Evolutionary conservation across 768 basidiomycete species (phyloP), one percentile per base, ranked within the genome.

Genomic region (Pluteus cervinus): DNA sequence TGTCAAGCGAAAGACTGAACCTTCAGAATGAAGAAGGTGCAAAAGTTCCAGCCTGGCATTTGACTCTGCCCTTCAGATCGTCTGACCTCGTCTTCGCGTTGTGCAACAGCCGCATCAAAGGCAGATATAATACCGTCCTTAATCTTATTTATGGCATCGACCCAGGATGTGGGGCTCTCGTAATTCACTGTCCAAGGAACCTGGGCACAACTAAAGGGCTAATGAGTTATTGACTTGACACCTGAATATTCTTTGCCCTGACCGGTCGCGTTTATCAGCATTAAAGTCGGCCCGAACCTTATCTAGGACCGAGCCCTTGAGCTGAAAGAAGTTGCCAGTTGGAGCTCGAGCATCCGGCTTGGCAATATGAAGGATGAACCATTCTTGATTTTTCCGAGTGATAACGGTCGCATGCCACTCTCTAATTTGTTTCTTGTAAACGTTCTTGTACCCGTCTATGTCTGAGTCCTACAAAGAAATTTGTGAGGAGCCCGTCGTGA

Each of bases 1-100:
- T 4, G 46, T 36, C 23, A 24, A 49, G 40, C 15, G 33, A 32
- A 25, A 28, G 35, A 33, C 24, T 21, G 20, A 12, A 90, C 94
- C 79, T 98, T 99, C 24, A 93, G 68, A 35, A 92, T 79, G 60
- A 97, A 97, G 66, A 93, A 98, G 0, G 86, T 92, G 56, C 92
- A 93, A 55, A 96, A 99, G 54, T 96, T 96, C 96, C 96, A 99
- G 7, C 96, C 94, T 1, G 91, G 90, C 78, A 92, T 86, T 49
- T 84, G 75, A 39, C 88, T 73, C 58, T 97, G 89, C 33, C 78
- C 73, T 53, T 99, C 94, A 1, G 87, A 89, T 24, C 89, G 76
- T 49, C 73, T 82, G 3, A 97, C 84, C 44, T 96, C 92, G 30
- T 98, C 96, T 52, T 93, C 89, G 11, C 90, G 73, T 41, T 79